phyloP scores from a whole-genome alignment of 2,329 filamentous ascomycete genomes.

The Zymoseptoria tritici region DNA sequence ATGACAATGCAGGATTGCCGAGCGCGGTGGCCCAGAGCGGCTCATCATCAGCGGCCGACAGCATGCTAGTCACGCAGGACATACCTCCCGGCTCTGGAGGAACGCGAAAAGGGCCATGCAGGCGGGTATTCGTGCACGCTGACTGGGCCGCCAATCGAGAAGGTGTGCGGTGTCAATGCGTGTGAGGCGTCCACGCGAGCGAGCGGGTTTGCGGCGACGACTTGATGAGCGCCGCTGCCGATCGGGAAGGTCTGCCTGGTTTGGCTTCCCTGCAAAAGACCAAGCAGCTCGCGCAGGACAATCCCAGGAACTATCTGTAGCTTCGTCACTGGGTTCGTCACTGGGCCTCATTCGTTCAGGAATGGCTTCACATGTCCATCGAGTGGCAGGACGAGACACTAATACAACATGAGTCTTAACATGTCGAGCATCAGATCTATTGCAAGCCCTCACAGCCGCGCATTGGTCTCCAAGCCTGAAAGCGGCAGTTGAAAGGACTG shows the following conservation, averaged over 20 bases:
- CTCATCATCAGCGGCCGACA: not conserved
- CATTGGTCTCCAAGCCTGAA: constrained; percentile 42
- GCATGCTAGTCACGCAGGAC: not conserved
- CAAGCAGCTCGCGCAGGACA: not conserved
- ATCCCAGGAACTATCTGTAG: not conserved
- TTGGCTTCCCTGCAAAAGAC: not conserved
- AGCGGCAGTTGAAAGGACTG: not conserved
- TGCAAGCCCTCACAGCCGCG: constrained; percentile 17
- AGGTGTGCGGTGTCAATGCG: not conserved
- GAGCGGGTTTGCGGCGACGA: not conserved
- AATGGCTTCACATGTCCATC: too few species aligned
- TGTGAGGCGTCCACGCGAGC: not conserved
- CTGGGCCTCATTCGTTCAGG: too few species aligned
- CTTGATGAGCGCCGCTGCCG: not conserved
- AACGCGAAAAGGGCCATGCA: not conserved
- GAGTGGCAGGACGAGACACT: too few species aligned
- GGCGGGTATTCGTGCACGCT: not conserved
- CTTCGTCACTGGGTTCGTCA: too few species aligned
- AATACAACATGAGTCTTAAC: not conserved
- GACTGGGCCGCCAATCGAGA: not conserved
- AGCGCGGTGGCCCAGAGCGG: not conserved
- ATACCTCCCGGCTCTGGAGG: not conserved
- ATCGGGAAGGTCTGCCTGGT: not conserved
- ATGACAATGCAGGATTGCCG: not conserved
- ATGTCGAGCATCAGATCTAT: not conserved